phyloP scores from a whole-genome alignment of 2,329 filamentous ascomycete species.

The Moelleriella libera region DNA sequence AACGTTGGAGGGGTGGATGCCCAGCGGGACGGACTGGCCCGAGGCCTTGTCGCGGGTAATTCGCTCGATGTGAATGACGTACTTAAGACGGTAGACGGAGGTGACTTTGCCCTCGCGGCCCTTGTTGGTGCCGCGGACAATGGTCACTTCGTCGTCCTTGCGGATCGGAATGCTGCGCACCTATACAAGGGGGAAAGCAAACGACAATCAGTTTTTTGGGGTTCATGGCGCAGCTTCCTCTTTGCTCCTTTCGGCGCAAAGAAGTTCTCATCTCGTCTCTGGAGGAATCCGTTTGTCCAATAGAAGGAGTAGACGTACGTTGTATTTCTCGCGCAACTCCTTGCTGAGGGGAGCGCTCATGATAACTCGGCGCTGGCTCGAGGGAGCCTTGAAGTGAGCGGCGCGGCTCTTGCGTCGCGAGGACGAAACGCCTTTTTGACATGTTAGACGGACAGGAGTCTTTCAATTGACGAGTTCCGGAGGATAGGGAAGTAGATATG shows the following conservation, averaged over 20 bases:
- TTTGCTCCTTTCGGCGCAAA: too few relatives aligned
- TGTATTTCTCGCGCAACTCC: conserved; percentile 98
- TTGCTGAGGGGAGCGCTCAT: conserved; percentile 94
- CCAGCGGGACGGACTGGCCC: conserved; percentile 88
- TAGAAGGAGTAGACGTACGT: conserved; percentile 44
- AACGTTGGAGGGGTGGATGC: conserved; percentile 92
- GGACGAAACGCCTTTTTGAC: conserved; percentile 42
- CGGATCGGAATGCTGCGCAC: conserved; percentile 93
- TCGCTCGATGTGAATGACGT: conserved; percentile 92
- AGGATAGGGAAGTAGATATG: too few relatives aligned
- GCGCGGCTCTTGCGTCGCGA: conserved; percentile 98
- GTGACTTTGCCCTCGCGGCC: conserved; percentile 97
- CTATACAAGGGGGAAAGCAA: conserved; percentile 26
- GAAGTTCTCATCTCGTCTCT: not conserved
- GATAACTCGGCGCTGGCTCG: conserved; percentile 85
- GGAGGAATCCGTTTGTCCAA: not conserved
- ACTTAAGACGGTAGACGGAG: conserved; percentile 97
- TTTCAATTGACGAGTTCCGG: not conserved
- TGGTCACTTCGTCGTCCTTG: conserved; percentile 91
- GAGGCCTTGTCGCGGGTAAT: conserved; percentile 95
- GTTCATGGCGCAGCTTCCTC: not conserved
- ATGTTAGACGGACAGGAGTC: not conserved
- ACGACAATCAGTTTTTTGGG: not conserved
- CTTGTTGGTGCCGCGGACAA: conserved; percentile 90
- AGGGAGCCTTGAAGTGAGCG: conserved; percentile 93